phyloP scores from a whole-genome alignment of 2,329 filamentous ascomycete genomes.

The Septoria petroselini region DNA sequence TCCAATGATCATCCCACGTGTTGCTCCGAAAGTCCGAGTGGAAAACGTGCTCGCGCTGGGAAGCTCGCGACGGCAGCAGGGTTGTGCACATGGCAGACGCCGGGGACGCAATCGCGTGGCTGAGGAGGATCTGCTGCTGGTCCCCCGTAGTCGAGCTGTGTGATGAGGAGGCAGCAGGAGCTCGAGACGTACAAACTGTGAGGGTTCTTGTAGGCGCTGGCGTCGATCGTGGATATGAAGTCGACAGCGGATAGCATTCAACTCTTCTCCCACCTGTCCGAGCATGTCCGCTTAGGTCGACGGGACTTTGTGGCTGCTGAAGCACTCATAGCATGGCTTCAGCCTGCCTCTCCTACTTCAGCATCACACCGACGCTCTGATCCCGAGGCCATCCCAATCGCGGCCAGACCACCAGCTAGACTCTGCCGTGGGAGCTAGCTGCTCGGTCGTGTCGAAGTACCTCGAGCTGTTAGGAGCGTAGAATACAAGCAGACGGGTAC shows the following conservation, averaged over 20 bases:
- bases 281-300: no score
- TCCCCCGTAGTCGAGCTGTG: neutral
- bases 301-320: no score
- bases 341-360: no score
- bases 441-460: no score
- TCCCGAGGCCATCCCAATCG: no score
- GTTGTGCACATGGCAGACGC: neutral
- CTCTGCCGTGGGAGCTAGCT: neutral
- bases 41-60: neutral
- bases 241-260: no score
- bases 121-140: neutral
- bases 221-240: neutral
- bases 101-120: neutral
- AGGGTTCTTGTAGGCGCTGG: neutral
- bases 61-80: neutral
- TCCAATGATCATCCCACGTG: conserved; percentile 9
- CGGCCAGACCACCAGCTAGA: neutral
- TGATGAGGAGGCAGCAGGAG: neutral
- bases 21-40: neutral
- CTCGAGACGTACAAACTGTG: neutral
- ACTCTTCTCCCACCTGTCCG: no score
- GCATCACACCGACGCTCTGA: no score
- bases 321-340: no score
- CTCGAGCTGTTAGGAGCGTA: neutral
- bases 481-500: neutral